Base-by-base conservation (phyloP, 495 filamentous ascomycete genomes). In the Penicillium riverlandense region DNA sequence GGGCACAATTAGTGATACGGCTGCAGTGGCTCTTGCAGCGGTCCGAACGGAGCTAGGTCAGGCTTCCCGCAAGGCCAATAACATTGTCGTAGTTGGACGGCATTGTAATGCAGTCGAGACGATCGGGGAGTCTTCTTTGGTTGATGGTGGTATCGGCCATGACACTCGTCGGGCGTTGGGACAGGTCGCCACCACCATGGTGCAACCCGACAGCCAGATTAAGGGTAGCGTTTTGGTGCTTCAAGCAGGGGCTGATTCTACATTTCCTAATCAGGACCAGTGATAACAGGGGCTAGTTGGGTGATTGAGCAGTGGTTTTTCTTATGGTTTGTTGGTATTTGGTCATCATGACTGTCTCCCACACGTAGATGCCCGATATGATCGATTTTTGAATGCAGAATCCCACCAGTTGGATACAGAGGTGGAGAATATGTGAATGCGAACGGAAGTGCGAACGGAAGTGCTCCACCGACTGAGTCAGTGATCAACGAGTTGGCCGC, bases 181-280 rank as follows among this genome's bases (percentile, higher is more conserved):
- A 2, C 66, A 67, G 6, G 65, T 85, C 12, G 87, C 82, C 8
- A 79, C 87, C 38, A 68, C 72, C 35, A 60, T 91, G 54, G 58
- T 69, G 9, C 62, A 54, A 27, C 71, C 85, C 5, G 77, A 70
- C 40, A 69, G 63, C 32, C 75, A 76, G 27, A 61, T 87, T 9
- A 79, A 72, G 50, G 83, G 84, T 0, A 91, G 86, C 60, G 65
- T 95, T n/a, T 63, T 95, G 42, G 77, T 94, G 41, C 70, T 96
- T 22, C 83, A 90, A 55, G 86, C 86, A 43, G 77, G 67, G 8
- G 37, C 42, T 1, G 30, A 35, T 13, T 12, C 29, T 34, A 43
- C 8, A 1, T 35, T 42, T 1, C 8, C 45, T 29, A 40, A 13
- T 35, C 31, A 44, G 38, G 46, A 52, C 9, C 47, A 27, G 6